Conservation (phyloP, 225 moss, liverwort and hornwort genomes). For the Physcomitrium patens region DNA sequence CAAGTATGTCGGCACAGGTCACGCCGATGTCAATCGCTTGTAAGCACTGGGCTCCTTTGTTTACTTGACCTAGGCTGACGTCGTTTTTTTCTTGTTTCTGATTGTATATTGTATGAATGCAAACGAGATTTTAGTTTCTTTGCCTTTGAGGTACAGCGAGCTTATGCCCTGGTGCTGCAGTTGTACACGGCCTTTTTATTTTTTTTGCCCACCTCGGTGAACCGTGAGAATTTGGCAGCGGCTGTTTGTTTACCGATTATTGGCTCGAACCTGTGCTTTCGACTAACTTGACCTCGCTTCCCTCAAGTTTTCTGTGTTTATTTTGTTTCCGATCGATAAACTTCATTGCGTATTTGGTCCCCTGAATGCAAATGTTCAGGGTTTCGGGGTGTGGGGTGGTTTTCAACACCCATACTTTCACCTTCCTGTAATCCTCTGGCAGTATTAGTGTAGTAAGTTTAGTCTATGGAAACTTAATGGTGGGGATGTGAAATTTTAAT, state of each 20-base stretch:
- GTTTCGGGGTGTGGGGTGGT: neutral
- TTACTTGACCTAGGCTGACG: neutral
- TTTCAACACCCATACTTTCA: neutral
- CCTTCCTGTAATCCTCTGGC: neutral
- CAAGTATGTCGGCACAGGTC: slow-evolving; percentile 93
- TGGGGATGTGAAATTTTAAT: neutral
- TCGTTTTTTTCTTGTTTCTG: neutral
- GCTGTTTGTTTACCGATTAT: neutral
- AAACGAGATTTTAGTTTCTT: neutral
- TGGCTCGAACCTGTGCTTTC: neutral
- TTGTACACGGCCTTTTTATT: neutral
- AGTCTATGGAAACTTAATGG: neutral
- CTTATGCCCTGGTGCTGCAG: neutral
- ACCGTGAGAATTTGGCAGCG: neutral
- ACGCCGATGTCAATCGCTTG: slow-evolving; percentile 89
- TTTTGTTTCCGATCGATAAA: neutral
- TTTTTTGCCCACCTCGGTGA: neutral
- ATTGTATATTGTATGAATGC: neutral
- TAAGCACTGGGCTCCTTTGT: slow-evolving; percentile 37
- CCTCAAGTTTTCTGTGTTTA: neutral
- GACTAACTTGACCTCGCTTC: too few species aligned
- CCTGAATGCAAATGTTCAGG: neutral
- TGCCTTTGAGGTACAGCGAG: neutral
- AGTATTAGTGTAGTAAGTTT: neutral
- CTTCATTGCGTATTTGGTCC: neutral